phyloP scores from a whole-genome alignment of 257 asterid species.

The Solanum clarkiae region DNA sequence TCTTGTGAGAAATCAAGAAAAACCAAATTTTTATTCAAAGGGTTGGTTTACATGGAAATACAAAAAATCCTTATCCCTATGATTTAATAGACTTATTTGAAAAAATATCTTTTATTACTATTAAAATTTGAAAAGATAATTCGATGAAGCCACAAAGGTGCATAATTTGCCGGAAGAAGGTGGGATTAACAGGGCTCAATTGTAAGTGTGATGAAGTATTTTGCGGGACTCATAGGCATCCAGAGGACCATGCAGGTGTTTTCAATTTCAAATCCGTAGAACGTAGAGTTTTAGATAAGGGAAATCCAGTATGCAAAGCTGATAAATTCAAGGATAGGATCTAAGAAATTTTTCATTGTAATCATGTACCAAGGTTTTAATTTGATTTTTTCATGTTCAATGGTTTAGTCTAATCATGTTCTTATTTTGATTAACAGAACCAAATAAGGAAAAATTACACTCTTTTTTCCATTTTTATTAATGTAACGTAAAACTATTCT shows the following conservation, averaged over 20 bases:
- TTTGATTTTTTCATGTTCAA: background rate
- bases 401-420: background rate
- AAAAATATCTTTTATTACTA: background rate
- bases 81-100: background rate
- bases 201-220: constrained; percentile 19
- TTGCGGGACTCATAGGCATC: constrained; percentile 18
- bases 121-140: background rate
- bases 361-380: background rate
- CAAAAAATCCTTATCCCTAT: background rate
- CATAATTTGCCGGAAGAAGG: too few relatives aligned
- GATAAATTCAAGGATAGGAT: background rate
- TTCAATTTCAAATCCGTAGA: constrained; percentile 19
- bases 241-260: constrained; percentile 18
- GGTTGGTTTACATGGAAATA: background rate
- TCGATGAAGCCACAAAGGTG: too few relatives aligned
- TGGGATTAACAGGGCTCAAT: constrained; percentile 3
- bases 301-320: constrained; percentile 12
- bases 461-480: background rate
- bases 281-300: background rate
- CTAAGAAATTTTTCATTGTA: background rate
- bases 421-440: background rate
- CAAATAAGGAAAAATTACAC: background rate
- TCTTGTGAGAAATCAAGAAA: background rate
- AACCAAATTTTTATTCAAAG: background rate
- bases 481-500: background rate